These are phyloP conservation scores for Brassica balearica DNA, from an alignment of 441 rosid genomes.

Conservation along the genomic window DNA sequence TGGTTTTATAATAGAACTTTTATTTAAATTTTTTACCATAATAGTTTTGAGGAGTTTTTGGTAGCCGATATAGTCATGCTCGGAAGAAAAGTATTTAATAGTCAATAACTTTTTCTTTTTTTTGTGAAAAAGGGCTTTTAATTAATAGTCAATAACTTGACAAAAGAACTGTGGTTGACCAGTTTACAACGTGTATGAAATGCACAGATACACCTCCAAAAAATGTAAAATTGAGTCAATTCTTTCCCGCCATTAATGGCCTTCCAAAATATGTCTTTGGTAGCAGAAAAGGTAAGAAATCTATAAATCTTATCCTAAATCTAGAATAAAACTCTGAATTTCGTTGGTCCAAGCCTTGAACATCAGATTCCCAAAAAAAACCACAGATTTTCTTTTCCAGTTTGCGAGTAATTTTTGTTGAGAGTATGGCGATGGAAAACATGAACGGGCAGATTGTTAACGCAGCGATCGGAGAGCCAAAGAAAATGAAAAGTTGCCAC, in stretches of 20 bases:
- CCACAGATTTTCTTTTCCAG: neutral
- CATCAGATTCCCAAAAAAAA: neutral
- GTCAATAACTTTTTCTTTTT: too few relatives aligned
- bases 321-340: neutral
- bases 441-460: neutral
- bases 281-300: neutral
- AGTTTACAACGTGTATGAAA: too few relatives aligned
- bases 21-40: too few relatives aligned
- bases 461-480: neutral
- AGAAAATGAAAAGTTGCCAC: neutral
- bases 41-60: too few relatives aligned
- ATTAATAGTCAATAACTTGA: too few relatives aligned
- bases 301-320: neutral
- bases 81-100: too few relatives aligned
- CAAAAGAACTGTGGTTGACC: too few relatives aligned
- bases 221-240: too few relatives aligned
- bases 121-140: too few relatives aligned
- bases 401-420: neutral
- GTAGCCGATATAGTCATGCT: too few relatives aligned
- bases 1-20: too few relatives aligned
- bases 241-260: neutral
- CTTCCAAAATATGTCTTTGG: neutral
- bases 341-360: neutral
- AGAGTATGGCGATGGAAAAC: neutral
- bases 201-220: too few relatives aligned